Evolutionary conservation across 2,329 filamentous ascomycete genomes (phyloP).

Genomic region (Tolypocladium capitatum): DNA sequence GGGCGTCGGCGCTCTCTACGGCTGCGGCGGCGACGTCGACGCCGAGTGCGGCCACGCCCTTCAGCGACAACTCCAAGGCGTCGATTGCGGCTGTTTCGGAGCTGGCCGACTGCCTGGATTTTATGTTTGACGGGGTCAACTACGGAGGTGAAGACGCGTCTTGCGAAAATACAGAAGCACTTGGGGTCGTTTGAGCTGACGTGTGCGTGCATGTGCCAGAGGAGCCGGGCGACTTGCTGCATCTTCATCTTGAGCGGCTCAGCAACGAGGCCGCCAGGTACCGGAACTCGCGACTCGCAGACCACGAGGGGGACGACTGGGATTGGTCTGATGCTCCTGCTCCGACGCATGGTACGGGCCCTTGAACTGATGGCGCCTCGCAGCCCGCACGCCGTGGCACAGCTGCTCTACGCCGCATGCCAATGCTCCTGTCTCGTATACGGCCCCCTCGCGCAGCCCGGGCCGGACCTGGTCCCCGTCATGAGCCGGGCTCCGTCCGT

Average conservation of each 20-base stretch:
- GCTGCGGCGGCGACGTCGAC: neutral
- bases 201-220: slow-evolving; percentile 1
- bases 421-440: slow-evolving; percentile 11
- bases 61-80: slow-evolving; percentile 10
- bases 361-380: neutral
- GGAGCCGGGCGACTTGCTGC: slow-evolving; percentile 9
- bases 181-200: neutral
- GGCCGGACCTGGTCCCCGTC: slow-evolving; percentile 5
- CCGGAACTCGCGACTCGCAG: slow-evolving; percentile 5
- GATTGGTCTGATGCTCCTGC: neutral
- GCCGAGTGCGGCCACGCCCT: neutral
- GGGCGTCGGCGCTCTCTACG: neutral
- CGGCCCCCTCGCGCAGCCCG: slow-evolving; percentile 2
- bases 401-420: slow-evolving; percentile 7
- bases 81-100: slow-evolving; percentile 9
- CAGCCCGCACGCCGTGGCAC: neutral
- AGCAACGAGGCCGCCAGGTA: slow-evolving; percentile 10
- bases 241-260: slow-evolving; percentile 9
- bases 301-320: slow-evolving; percentile 4
- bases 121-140: slow-evolving; percentile 10
- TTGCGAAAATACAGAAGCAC: neutral
- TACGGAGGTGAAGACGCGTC: slow-evolving; percentile 6
- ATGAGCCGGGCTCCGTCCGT: slow-evolving; percentile 8
- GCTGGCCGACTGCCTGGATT: slow-evolving; percentile 8
- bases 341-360: neutral